Base-by-base conservation (phyloP, 2,329 filamentous ascomycete species). In the Botrytis fabae region DNA sequence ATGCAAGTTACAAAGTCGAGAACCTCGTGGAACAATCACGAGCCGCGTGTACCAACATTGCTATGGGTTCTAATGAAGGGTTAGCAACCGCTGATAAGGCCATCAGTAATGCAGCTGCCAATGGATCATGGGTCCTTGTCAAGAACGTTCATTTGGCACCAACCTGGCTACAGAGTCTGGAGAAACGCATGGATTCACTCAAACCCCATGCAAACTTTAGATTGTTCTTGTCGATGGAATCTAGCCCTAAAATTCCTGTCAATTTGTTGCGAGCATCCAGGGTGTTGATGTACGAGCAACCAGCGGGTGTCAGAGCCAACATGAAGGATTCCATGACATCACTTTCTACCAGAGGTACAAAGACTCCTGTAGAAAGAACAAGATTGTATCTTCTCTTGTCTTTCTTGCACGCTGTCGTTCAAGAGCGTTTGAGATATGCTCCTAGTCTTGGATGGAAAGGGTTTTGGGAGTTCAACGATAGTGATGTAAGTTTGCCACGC, bases 391-490 rank as follows among this genome's bases (percentile, higher is more conserved):
- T 99, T 65, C 86, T 99, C 66, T 87, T 99, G 54, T 96, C 93
- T 4, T 98, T 99, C 88, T 82, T 99, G 78, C 96, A 99, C 81
- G 97, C 96, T 10, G 95, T 99, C 54, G 91, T 98, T 18, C 96
- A 99, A 82, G 96, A 99, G 83, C 88, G 97, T 78, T 86, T 99
- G 75, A 92, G 96, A 75, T 99, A 99, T 82, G 95, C 95, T 38
- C 97, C 96, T 0, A 95, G 88, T 73, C 86, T 99, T 72, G 96
- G 96, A 74, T 99, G 96, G 96, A 98, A 97, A 85, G 94, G 94
- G 71, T 97, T 98, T 87, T 99, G 97, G 96, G 97, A 99, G 83
- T 99, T 99, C 83, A 99, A 99, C 81, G 97, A 99, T 83, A 97
- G 95, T 78, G 96, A 99, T 83, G 93, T 97, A 89, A 92, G 93